These are phyloP conservation scores for Saururus chinensis DNA, from an alignment of 164 flowering plant genomes.

Conservation along the genomic window DNA sequence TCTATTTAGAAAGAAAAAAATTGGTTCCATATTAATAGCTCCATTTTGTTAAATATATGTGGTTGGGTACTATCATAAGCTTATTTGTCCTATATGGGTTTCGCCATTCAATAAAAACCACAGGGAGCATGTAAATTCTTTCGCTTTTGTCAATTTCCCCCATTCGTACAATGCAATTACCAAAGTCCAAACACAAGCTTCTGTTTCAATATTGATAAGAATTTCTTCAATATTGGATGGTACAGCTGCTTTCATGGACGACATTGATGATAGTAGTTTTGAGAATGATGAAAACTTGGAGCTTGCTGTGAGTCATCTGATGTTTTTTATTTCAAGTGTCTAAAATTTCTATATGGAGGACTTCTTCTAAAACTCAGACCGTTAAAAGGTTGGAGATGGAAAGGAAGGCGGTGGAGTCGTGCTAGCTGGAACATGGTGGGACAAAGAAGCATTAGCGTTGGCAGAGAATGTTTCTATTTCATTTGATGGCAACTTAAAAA, in stretches of 20 bases:
- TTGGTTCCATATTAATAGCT: too few species aligned
- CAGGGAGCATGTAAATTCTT: too few species aligned
- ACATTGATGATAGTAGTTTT: constrained; percentile 20
- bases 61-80: too few species aligned
- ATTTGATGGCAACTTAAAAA: constrained; percentile 51
- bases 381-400: constrained; percentile 73
- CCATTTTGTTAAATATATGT: too few species aligned
- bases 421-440: constrained; percentile 83
- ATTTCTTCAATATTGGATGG: neutral
- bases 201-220: too few species aligned
- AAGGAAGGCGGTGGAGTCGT: constrained; percentile 78
- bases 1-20: too few species aligned
- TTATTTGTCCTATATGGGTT: too few species aligned
- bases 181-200: too few species aligned
- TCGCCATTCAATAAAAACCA: too few species aligned
- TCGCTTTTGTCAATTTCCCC: too few species aligned
- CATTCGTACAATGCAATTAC: too few species aligned
- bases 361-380: neutral
- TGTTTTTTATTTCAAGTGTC: neutral
- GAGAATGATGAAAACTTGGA: constrained; percentile 51
- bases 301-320: constrained; percentile 33
- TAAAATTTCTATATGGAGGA: neutral
- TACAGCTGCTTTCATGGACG: constrained; percentile 26
- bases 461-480: constrained; percentile 56
- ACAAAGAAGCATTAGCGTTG: constrained; percentile 53